Evolutionary conservation across 108 stramenopile genomes (phyloP).

Genomic region (Cyclotella atomus): DNA sequence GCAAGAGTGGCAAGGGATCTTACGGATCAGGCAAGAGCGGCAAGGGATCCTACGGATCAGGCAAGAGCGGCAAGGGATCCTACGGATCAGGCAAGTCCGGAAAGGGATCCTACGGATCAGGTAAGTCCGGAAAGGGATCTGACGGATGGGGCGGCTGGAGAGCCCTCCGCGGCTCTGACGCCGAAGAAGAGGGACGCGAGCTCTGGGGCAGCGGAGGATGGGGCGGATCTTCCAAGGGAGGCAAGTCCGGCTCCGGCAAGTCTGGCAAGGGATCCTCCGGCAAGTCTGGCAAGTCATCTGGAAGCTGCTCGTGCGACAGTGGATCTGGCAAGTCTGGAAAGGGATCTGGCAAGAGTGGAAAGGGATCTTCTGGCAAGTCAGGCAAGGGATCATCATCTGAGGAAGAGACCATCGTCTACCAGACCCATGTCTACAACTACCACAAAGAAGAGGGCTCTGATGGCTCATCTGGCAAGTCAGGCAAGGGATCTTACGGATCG

Average conservation of each 20-base stretch:
- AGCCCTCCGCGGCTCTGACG: too few relatives aligned
- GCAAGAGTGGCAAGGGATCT: background rate
- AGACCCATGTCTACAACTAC: too few relatives aligned
- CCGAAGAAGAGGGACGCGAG: too few relatives aligned
- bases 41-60: background rate
- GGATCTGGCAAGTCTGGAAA: background rate
- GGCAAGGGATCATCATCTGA: too few relatives aligned
- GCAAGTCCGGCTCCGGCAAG: background rate
- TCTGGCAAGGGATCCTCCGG: constrained; percentile 1
- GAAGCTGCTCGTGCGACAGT: too few relatives aligned
- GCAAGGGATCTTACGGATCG: too few relatives aligned
- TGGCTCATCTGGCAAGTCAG: too few relatives aligned
- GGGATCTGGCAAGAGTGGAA: background rate
- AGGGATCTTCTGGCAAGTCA: too few relatives aligned
- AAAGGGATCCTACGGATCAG: background rate
- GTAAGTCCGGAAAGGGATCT: background rate
- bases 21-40: background rate
- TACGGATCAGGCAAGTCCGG: background rate
- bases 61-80: background rate
- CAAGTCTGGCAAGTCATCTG: too few relatives aligned
- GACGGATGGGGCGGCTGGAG: background rate
- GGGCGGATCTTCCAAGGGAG: background rate
- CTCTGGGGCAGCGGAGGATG: too few relatives aligned
- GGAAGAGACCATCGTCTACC: too few relatives aligned
- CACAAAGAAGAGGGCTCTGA: too few relatives aligned